Evolutionary conservation across 257 asterid species (phyloP).

Genomic region (Penstemon barbatus): DNA sequence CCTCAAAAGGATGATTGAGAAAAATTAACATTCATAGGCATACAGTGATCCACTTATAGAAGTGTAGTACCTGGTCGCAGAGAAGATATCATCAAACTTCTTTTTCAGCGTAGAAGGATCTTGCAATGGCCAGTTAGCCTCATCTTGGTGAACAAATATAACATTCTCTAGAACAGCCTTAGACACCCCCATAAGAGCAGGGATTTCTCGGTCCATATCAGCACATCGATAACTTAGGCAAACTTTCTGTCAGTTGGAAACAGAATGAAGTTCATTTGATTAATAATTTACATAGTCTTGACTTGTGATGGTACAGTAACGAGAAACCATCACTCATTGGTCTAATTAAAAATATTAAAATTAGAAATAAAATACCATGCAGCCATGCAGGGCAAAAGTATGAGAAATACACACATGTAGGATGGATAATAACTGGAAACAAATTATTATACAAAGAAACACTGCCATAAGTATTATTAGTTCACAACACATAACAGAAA

Average conservation of each 20-base stretch:
- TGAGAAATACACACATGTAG: constrained; percentile 14
- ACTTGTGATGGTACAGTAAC: constrained; percentile 7
- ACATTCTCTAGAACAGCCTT: constrained; percentile 97
- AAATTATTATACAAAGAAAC: not conserved
- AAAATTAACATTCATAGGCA: not conserved
- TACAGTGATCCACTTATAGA: constrained; percentile 6
- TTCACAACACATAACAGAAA: too few species aligned
- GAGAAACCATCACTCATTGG: constrained; percentile 18
- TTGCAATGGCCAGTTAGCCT: constrained; percentile 99
- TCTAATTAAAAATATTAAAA: not conserved
- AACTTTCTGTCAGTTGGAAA: constrained; percentile 75
- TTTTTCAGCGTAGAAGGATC: constrained; percentile 89
- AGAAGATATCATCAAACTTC: constrained; percentile 94
- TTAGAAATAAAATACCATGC: not conserved
- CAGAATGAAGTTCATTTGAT: constrained; percentile 31
- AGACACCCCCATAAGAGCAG: constrained; percentile 98
- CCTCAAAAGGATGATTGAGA: not conserved
- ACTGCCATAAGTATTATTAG: not conserved
- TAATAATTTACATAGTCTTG: constrained; percentile 16
- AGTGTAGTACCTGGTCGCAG: constrained; percentile 84
- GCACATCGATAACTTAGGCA: constrained; percentile 98
- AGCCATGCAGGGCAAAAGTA: not conserved
- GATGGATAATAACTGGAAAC: constrained; percentile 2
- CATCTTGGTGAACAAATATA: constrained; percentile 97
- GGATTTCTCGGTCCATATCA: constrained; percentile 99